Evolutionary conservation across 2,329 filamentous ascomycete species (phyloP), one percentile per base, ranked within the genome.

Genomic region (Colletotrichum brevisporum): DNA sequence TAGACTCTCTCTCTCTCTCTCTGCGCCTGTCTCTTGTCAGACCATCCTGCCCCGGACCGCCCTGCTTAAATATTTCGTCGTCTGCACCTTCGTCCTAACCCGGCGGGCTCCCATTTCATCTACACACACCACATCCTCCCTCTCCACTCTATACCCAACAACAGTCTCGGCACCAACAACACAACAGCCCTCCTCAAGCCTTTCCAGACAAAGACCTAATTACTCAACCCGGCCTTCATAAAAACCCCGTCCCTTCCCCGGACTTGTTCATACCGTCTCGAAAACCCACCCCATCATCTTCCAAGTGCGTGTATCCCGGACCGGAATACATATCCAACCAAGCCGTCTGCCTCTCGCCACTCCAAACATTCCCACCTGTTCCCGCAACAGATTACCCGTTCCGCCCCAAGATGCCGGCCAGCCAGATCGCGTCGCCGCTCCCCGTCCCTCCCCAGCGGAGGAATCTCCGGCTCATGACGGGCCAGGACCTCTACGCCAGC

Each of bases 401-500:
- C n/a, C 53, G 31, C 66, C 77, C 66, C 77, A 81, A 76, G 63
- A 85, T 85, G 83, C 80, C 83, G 74, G 75, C 76, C 57, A 75
- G 74, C 68, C 83, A 84, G 71, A 77, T 84, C 72, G 79, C 81
- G 64, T 79, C 84, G 24, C 83, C 86, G 8, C 77, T 85, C 67
- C 81, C 85, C 63, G 81, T 87, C 75, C 81, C 84, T 71, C 80
- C 83, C 55, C 78, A 82, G 51, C 83, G 83, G 75, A 83, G 83
- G 72, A 81, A 77, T 63, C 79, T 84, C 66, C 80, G 81, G 69
- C 75, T 85, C 62, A 76, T 83, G 74, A 84, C 83, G 52, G 80
- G 81, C 21, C 83, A 87, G 66, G 87, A 89, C 67, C 80, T 89
- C 43, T 86, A 86, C 74, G 82, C 83, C 72, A 87, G 83, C 76